phyloP scores from a whole-genome alignment of 768 basidiomycete species.

The Boletus rufocinnamomeus region DNA sequence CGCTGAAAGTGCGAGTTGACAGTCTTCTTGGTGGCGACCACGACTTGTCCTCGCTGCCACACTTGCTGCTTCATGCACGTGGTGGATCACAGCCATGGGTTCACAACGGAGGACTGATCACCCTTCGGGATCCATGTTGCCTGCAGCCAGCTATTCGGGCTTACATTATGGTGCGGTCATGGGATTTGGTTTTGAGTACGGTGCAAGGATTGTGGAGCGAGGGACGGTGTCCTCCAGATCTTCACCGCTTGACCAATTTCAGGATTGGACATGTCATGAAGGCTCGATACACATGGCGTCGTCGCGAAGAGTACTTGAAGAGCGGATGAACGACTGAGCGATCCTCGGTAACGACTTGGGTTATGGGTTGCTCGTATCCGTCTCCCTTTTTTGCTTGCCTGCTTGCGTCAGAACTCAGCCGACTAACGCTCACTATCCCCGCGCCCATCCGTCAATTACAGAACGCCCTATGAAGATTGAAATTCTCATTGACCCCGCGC shows the following conservation, averaged over 20 bases:
- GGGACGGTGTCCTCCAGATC: slow-evolving; percentile 31
- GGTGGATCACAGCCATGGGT: slow-evolving; percentile 30
- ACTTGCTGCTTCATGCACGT: slow-evolving; percentile 14
- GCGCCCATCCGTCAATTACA: slow-evolving; percentile 46
- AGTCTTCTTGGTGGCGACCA: slow-evolving; percentile 31
- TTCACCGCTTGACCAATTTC: slow-evolving; percentile 39
- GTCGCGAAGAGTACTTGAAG: slow-evolving; percentile 25
- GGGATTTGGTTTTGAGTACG: slow-evolving; percentile 34
- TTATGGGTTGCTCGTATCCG: slow-evolving; percentile 41
- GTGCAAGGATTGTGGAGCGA: slow-evolving; percentile 37
- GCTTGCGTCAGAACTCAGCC: slow-evolving; percentile 38
- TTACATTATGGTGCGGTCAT: slow-evolving; percentile 34
- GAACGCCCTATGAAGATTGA: slow-evolving; percentile 99
- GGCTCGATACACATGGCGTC: slow-evolving; percentile 23
- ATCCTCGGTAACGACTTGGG: slow-evolving; percentile 28
- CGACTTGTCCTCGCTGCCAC: slow-evolving; percentile 34
- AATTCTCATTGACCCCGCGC: slow-evolving; percentile 87
- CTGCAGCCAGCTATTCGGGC: slow-evolving; percentile 27
- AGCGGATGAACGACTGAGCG: slow-evolving; percentile 29
- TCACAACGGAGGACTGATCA: slow-evolving; percentile 31
- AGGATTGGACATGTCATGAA: slow-evolving; percentile 33
- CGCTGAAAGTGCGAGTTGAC: slow-evolving; percentile 34
- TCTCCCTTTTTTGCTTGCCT: slow-evolving; percentile 45
- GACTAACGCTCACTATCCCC: slow-evolving; percentile 38
- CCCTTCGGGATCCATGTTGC: slow-evolving; percentile 28